These are phyloP conservation scores for Kalmusia sp. DNA, from an alignment of 2,329 filamentous ascomycete genomes.

Conservation along the genomic window DNA sequence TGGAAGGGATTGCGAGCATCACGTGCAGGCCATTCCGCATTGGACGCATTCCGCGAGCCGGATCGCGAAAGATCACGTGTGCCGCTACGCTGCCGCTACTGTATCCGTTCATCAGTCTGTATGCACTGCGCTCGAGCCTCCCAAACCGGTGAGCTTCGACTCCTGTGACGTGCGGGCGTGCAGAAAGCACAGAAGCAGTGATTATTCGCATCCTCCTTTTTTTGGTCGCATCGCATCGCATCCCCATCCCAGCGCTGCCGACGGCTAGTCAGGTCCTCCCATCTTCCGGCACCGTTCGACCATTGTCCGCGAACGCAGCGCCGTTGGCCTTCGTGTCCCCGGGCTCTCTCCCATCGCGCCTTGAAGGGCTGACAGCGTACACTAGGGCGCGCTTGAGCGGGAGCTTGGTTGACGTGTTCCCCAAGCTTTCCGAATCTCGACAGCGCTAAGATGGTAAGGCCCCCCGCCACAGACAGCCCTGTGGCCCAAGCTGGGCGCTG, in stretches of 20 bases:
- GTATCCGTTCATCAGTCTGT: neutral
- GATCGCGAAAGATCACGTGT: slow-evolving; percentile 3
- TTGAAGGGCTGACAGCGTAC: slow-evolving; percentile 22
- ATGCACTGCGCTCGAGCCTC: slow-evolving; percentile 25
- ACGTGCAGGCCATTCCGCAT: slow-evolving; percentile 15
- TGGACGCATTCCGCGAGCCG: neutral
- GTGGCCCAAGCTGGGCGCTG: slow-evolving; percentile 26
- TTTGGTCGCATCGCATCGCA: too few species aligned
- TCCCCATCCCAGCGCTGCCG: neutral
- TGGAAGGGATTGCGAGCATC: slow-evolving; percentile 20
- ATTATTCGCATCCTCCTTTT: neutral
- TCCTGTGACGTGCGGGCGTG: slow-evolving; percentile 16
- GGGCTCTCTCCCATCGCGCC: slow-evolving; percentile 9
- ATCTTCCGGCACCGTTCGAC: slow-evolving; percentile 1
- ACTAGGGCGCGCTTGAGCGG: slow-evolving; percentile 8
- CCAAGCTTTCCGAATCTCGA: slow-evolving; percentile 32
- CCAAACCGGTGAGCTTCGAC: slow-evolving; percentile 24
- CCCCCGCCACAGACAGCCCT: slow-evolving; percentile 32
- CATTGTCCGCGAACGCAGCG: slow-evolving; percentile 2
- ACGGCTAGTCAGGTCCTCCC: neutral
- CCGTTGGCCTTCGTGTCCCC: slow-evolving; percentile 15
- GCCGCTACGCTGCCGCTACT: neutral
- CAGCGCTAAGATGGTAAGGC: slow-evolving; percentile 30
- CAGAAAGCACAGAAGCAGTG: slow-evolving; percentile 5
- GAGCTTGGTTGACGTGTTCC: slow-evolving; percentile 41